Evolutionary conservation across 257 asterid genomes (phyloP), one percentile per base, ranked within the genome.

Genomic region (Penstemon barbatus): DNA sequence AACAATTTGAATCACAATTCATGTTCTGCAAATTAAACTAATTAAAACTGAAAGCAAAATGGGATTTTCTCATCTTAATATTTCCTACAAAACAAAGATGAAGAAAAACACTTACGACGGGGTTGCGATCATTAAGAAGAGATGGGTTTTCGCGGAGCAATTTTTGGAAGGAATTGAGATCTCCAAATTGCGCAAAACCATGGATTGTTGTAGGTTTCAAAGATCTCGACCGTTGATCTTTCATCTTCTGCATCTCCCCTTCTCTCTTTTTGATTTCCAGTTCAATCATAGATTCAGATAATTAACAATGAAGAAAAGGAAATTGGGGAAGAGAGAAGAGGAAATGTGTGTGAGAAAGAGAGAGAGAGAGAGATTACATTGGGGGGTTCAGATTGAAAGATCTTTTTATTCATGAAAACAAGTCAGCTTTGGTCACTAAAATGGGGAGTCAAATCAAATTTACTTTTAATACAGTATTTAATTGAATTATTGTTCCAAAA

Each of bases 131-230:
- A 74, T 94, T 91, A 62, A 94, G 89, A 68, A 94, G 94, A 76
- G 87, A 81, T 43, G 96, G 90, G 71, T 83, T 89, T 42, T 79
- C 85, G 18, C 82, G 86, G 69, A 91, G 91, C 84, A 94, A 48
- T 81, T 82, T 91, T 71, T 80, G 94, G 72, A 94, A 74, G 46
- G 95, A 83, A 77, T 56, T 70, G 58, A 85, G 79, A 77, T 94
- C 96, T 61, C 99, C 99, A 61, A 84, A 83, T 83, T 94, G 99
- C 44, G 97, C 99, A 57, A 78, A 87, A 58, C 89, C 97, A 75
- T 94, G 99, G 68, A 94, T 86, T 65, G 99, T 91, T 52, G 85
- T 74, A 57, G 92, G 84, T 75, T 82, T 85, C 48, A 75, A 75
- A 63, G 82, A 73, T 76, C 79, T 84, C 25, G 81, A 40, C 59